Evolutionary conservation across 352 stramenopile species (phyloP), one percentile per base, ranked within the genome.

Genomic region (Pythium guiyangense): DNA sequence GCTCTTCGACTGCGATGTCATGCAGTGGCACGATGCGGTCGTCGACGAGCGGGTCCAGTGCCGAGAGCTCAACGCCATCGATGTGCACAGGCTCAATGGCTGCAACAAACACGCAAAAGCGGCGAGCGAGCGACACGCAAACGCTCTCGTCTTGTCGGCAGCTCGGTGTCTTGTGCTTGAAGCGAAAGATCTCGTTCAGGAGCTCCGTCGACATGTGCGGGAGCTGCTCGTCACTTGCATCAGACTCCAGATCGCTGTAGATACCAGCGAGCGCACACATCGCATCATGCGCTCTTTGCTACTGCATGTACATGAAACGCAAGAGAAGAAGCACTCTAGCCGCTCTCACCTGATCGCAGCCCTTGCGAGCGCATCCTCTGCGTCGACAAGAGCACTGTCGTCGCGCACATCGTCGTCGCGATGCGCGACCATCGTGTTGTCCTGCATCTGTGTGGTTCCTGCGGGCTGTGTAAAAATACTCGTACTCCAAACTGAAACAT

Each of bases 81-180:
- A 59, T 52, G 9, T 71, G 46, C 15, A 46, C 43, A 3, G 43
- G 26, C 6, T 62, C 39, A 9, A 70, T 52, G 15, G 29, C 57
- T 4, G 20, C 4, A 5, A 69, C 60, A 34, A 76, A 74, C 1
- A 1, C 43, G 37, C 49, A 11, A 42, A 84, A 73, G 20, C 26
- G 27, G 9, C 50, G 35, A 1, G 52, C 35, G 17, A 84, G 55
- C 37, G 31, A 20, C 2, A 22, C n/a, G 48, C 74, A 80, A 6
- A 65, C 50, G 5, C 25, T 17, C 12, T 43, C 63, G 12, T 68
- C 56, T 46, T 84, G 77, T 2, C 46, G 27, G 0, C 57, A 37
- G n/a, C 63, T 81, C 8, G 77, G 72, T 1, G 45, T 17, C 42
- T 76, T 67, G 63, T 79, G 54, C 62, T 70, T 70, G 52, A 82